Evolutionary conservation across 1,139 yeast genomes (phyloP), one percentile per base, ranked within the genome.

Genomic region (Suhomyces bribrorum): DNA sequence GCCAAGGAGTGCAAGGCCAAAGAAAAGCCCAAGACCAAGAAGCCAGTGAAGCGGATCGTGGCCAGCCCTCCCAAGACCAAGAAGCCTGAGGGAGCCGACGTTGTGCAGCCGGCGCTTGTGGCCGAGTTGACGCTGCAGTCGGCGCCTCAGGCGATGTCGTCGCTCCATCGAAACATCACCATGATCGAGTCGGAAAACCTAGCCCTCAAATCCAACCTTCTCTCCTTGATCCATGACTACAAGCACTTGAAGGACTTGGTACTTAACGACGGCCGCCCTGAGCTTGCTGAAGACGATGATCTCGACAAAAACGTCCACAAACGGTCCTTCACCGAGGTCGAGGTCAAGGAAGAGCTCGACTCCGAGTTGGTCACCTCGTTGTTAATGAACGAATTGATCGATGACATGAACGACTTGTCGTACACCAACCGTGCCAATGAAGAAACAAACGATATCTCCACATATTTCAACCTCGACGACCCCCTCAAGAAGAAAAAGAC

Each of bases 191-290:
- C 52, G 15, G 77, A 72, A 49, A 72, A 72, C 47, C 46, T 52
- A 34, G 59, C 58, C 18, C 61, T 72, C 39, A 72, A 72, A 42
- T 48, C 61, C 7, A 61, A 64, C 38, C 54, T 72, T 29, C 57
- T 72, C 31, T 54, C 62, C 30, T 57, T 71, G 40, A 70, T 72
- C 26, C 66, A 70, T 38, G 76, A 71, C 42, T 72, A 71, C 51
- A 69, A 69, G 47, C 56, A 62, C 34, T 57, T 72, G 46, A 62
- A 64, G 42, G 57, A 56, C 32, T 52, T 59, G 46, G 73, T 71
- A 20, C 54, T 61, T 35, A 52, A 58, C 35, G 50, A 57, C 36
- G 50, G 52, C 27, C 30, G 43, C 37, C 37, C 38, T 11, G 40
- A 36, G 13, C 12, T 32, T 2, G 22, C 35, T 4, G 37, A 30